Conservation (phyloP, 1,139 yeast species). For the Geotrichum carabidarum region DNA sequence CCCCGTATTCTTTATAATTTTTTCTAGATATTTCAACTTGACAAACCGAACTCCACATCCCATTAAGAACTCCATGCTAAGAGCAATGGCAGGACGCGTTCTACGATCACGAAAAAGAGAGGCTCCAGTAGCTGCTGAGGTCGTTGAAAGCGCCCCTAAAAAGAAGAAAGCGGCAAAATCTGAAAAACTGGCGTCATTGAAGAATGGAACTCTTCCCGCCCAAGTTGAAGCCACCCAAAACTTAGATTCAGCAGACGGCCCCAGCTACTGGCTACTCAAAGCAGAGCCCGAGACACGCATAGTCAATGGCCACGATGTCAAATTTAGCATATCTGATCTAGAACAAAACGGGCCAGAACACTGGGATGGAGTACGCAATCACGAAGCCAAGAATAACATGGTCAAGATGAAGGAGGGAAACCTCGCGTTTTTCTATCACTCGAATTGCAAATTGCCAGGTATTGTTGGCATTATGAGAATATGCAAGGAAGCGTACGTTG, state of each 20-base stretch:
- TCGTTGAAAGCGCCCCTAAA: neutral
- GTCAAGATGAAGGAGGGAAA: constrained; percentile 45
- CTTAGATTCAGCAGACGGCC: constrained; percentile 18
- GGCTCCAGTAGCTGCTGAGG: too few species aligned
- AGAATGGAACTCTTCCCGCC: neutral
- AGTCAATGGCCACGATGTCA: constrained; percentile 47
- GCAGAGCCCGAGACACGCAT: constrained; percentile 49
- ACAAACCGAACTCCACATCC: neutral
- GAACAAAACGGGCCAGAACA: constrained; percentile 37
- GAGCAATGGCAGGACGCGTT: constrained; percentile 5
- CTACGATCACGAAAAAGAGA: constrained; percentile 4
- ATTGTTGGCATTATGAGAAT: constrained; percentile 47
- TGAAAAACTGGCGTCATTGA: neutral
- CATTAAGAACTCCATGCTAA: too few species aligned
- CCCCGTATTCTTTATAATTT: neutral
- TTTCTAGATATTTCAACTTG: neutral
- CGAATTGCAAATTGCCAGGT: constrained; percentile 54
- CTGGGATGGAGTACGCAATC: constrained; percentile 57
- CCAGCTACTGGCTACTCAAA: constrained; percentile 49
- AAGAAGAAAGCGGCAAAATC: neutral
- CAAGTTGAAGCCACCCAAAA: neutral
- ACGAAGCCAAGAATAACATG: constrained; percentile 51
- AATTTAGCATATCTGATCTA: constrained; percentile 46
- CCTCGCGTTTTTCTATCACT: constrained; percentile 48
- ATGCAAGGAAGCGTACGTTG: constrained; percentile 43